Evolutionary conservation across 2,329 filamentous ascomycete genomes (phyloP).

Genomic region (Pseudogymnoascus sp.): DNA sequence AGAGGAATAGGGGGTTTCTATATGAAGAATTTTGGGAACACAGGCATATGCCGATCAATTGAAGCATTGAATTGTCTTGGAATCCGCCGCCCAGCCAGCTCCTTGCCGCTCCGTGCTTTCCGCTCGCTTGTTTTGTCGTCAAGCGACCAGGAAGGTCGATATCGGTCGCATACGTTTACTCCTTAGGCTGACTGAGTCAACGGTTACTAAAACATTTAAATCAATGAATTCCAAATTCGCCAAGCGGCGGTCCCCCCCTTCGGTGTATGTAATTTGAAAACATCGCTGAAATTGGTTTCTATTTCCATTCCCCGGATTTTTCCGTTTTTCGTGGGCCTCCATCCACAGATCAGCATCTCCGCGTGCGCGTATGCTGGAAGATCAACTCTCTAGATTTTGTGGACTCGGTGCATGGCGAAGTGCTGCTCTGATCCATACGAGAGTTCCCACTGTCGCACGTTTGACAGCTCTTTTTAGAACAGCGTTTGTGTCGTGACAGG

Average conservation of each 20-base stretch:
- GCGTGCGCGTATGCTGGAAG: not conserved
- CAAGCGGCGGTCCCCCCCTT: not conserved
- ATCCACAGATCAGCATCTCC: not conserved
- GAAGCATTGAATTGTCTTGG: not conserved
- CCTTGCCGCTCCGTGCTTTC: not conserved
- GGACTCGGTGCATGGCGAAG: not conserved
- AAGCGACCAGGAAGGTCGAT: not conserved
- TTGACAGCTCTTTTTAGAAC: not conserved
- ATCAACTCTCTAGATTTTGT: not conserved
- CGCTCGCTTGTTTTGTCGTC: not conserved
- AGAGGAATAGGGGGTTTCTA: not conserved
- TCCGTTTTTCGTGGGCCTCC: not conserved
- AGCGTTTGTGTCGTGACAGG: not conserved
- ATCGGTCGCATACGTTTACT: not conserved
- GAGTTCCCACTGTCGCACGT: not conserved
- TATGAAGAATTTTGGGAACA: not conserved
- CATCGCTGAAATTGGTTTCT: not conserved
- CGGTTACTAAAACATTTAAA: not conserved
- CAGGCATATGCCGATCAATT: not conserved
- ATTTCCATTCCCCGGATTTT: not conserved
- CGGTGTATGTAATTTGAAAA: not conserved
- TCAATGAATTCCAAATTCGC: not conserved
- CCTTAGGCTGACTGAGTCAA: not conserved
- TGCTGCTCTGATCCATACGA: not conserved
- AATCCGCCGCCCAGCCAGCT: not conserved